A percentile compares a stretch with the other conserved stretches of the same genome.
phyloP scores from a whole-genome alignment of 1,139 yeast species.

The Saccharomyces hybrid region DNA sequence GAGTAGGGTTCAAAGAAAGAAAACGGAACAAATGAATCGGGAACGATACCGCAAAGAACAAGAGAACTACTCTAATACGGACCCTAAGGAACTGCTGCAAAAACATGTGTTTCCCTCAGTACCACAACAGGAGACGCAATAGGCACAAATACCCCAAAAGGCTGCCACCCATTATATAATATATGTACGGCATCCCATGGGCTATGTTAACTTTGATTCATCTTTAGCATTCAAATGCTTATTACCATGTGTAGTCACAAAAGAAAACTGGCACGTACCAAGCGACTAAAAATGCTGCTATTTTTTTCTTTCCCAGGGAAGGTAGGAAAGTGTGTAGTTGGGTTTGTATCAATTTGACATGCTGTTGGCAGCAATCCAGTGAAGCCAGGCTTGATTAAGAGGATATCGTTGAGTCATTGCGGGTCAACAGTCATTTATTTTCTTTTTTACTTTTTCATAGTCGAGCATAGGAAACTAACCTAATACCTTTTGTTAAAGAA shows the following conservation, averaged over 20 bases:
- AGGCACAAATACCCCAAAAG: background rate
- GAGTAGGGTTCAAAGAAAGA: conserved; percentile 41
- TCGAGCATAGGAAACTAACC: background rate
- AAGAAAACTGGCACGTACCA: background rate
- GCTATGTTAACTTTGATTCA: background rate
- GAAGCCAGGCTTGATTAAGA: background rate
- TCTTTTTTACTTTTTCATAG: background rate
- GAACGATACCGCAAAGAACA: conserved; percentile 28
- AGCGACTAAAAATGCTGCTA: background rate
- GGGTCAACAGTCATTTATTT: background rate
- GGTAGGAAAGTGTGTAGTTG: background rate
- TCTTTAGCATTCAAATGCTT: background rate
- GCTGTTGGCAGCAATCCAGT: background rate
- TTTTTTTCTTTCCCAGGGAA: background rate
- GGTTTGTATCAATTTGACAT: background rate
- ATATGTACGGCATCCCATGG: background rate
- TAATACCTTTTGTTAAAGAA: background rate
- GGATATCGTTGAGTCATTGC: background rate
- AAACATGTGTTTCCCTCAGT: conserved; percentile 51
- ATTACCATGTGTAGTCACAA: background rate
- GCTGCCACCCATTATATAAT: background rate
- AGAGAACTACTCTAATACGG: conserved; percentile 29
- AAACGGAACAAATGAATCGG: conserved; percentile 33
- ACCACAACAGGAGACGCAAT: conserved; percentile 32
- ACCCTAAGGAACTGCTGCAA: conserved; percentile 36